These are phyloP conservation scores for Agapanthus africanus DNA, from an alignment of 106 monocot species.

Conservation along the genomic window DNA sequence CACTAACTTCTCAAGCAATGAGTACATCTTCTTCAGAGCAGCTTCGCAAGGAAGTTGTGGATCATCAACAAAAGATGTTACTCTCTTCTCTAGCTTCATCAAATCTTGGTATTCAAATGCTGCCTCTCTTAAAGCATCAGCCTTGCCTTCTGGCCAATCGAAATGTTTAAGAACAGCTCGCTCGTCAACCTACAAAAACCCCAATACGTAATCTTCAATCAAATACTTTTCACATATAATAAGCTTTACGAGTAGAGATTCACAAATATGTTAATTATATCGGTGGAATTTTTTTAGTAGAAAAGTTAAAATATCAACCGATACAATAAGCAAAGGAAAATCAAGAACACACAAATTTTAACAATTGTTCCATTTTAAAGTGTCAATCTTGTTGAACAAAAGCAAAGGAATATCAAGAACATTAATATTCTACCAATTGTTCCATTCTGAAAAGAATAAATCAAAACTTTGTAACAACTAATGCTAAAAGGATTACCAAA, in stretches of 20 bases:
- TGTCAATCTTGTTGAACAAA: too few species aligned
- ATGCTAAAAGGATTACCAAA: constrained; percentile 40
- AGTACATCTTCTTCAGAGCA: constrained; percentile 92
- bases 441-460: not conserved
- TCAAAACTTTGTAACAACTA: not conserved
- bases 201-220: not conserved
- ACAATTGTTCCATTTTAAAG: too few species aligned
- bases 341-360: not conserved
- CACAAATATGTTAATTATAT: not conserved
- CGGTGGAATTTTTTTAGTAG: not conserved
- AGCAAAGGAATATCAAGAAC: too few species aligned
- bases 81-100: constrained; percentile 65
- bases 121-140: constrained; percentile 87
- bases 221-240: not conserved
- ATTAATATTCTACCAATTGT: not conserved
- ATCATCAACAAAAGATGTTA: constrained; percentile 66
- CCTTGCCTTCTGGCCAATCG: constrained; percentile 94
- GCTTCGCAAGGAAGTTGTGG: constrained; percentile 60
- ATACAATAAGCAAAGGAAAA: not conserved
- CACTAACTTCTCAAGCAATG: constrained; percentile 86
- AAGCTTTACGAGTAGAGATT: not conserved
- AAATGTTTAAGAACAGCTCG: constrained; percentile 94
- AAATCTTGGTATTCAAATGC: constrained; percentile 87
- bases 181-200: constrained; percentile 68
- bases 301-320: not conserved